phyloP scores from a whole-genome alignment of 2,329 filamentous ascomycete genomes.

The Ustilaginoidea virens region DNA sequence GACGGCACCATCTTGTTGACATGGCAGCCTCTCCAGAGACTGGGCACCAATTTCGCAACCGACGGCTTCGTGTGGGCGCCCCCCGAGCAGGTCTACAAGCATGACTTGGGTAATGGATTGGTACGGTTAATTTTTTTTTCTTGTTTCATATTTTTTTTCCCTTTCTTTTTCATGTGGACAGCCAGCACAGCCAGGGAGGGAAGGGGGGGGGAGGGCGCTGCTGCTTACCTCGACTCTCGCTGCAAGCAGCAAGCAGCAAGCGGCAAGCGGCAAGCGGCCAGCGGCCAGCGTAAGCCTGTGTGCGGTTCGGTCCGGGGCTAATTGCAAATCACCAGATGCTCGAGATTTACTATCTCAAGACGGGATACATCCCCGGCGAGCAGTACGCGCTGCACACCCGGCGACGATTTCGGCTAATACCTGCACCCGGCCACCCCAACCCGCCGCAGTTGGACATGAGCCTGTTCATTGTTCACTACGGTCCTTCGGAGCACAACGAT shows the following conservation, averaged over 20 bases:
- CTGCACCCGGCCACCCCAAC: slow-evolving; percentile 54
- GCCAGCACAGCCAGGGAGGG: too few species aligned
- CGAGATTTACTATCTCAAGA: slow-evolving; percentile 75
- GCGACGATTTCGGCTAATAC: slow-evolving; percentile 70
- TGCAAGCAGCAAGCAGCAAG: too few species aligned
- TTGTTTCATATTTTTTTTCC: neutral
- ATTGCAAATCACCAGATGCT: slow-evolving; percentile 49
- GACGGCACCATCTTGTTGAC: slow-evolving; percentile 74
- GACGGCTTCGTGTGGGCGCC: slow-evolving; percentile 90
- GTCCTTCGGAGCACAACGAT: slow-evolving; percentile 57
- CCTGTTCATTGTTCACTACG: slow-evolving; percentile 86
- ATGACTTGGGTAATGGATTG: slow-evolving; percentile 50
- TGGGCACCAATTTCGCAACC: slow-evolving; percentile 63
- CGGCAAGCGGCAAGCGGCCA: too few species aligned
- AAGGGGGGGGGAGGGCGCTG: too few species aligned
- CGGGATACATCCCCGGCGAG: slow-evolving; percentile 67
- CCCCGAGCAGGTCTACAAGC: slow-evolving; percentile 59
- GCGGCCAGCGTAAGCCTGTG: too few species aligned
- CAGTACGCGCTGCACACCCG: slow-evolving; percentile 61
- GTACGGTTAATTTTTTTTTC: slow-evolving; percentile 21
- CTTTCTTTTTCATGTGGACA: too few species aligned
- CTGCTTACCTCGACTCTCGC: neutral
- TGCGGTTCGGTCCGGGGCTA: too few species aligned
- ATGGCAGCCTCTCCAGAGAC: slow-evolving; percentile 68
- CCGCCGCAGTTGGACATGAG: slow-evolving; percentile 60